A percentile compares a stretch with the other conserved stretches of the same genome.
phyloP scores from a whole-genome alignment of 495 filamentous ascomycete genomes.

The Penicillium lividum region DNA sequence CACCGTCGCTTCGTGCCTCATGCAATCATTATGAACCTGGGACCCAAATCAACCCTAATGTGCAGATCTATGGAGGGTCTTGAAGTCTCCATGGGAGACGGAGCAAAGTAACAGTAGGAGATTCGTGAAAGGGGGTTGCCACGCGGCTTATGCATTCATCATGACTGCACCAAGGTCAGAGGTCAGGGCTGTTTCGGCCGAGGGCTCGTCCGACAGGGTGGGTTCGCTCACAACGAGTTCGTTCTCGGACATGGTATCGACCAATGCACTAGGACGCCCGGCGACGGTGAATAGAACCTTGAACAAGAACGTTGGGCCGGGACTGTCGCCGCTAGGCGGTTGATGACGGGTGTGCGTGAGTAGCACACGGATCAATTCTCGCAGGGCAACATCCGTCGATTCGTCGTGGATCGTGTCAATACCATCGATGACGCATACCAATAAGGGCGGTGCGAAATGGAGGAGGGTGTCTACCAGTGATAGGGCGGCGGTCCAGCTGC shows the following conservation, averaged over 20 bases:
- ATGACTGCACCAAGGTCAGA: slow-evolving; percentile 39
- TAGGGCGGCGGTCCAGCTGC: slow-evolving; percentile 44
- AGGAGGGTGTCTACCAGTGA: slow-evolving; percentile 42
- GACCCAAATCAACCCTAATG: slow-evolving; percentile 5
- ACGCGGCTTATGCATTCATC: slow-evolving; percentile 40
- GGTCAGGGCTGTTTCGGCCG: slow-evolving; percentile 26
- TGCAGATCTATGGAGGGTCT: slow-evolving; percentile 21
- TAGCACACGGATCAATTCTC: slow-evolving; percentile 38
- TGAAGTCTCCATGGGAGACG: slow-evolving; percentile 4
- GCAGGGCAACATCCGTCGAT: slow-evolving; percentile 39
- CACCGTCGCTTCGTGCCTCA: slow-evolving; percentile 25
- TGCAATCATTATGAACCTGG: slow-evolving; percentile 23
- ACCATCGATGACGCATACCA: slow-evolving; percentile 46
- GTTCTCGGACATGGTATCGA: slow-evolving; percentile 43
- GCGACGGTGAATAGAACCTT: slow-evolving; percentile 47
- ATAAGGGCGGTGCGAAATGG: slow-evolving; percentile 42
- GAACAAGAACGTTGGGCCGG: slow-evolving; percentile 36
- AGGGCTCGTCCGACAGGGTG: slow-evolving; percentile 22
- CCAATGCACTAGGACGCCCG: slow-evolving; percentile 36
- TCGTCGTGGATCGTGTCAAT: slow-evolving; percentile 41
- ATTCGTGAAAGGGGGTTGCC: slow-evolving; percentile 20
- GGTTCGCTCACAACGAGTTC: slow-evolving; percentile 36
- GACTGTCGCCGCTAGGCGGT: slow-evolving; percentile 22
- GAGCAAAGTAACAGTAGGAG: slow-evolving; percentile 12
- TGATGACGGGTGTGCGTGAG: slow-evolving; percentile 41